Conservation (phyloP, 1,139 yeast genomes). For the Scheffersomyces parashehatae region DNA sequence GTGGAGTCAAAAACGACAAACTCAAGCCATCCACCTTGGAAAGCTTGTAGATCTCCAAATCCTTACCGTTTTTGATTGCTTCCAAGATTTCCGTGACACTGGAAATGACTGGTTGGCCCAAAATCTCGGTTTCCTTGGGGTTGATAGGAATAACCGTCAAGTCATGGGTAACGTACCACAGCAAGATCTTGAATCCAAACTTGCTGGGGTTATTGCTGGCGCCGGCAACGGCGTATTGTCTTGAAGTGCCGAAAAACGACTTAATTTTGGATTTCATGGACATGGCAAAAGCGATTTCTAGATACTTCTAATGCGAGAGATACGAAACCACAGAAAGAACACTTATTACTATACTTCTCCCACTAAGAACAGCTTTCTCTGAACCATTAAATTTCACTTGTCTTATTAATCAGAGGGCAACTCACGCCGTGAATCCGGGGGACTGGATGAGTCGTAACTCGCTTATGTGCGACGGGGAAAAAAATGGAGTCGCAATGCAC, state of each 20-base stretch:
- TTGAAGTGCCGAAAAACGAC: constrained; percentile 51
- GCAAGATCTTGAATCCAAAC: constrained; percentile 69
- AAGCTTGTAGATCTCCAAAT: constrained; percentile 27
- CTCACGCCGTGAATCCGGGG: too few species aligned
- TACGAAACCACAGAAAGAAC: too few species aligned
- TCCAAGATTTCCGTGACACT: constrained; percentile 36
- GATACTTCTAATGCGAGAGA: background rate
- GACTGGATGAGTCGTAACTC: too few species aligned
- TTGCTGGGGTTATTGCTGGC: constrained; percentile 67
- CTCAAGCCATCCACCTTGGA: constrained; percentile 44
- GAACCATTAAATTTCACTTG: too few species aligned
- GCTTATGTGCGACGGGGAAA: too few species aligned
- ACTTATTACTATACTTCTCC: too few species aligned
- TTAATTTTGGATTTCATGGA: constrained; percentile 42
- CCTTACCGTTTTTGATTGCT: constrained; percentile 20
- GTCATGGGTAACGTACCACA: constrained; percentile 63
- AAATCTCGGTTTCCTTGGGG: constrained; percentile 50
- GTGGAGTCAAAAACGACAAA: constrained; percentile 74
- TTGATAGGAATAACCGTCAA: constrained; percentile 71
- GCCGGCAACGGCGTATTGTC: constrained; percentile 71
- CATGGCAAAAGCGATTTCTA: constrained; percentile 17
- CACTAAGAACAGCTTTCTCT: too few species aligned
- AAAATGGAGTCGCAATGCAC: too few species aligned
- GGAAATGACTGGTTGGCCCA: constrained; percentile 42
- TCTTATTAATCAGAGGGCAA: too few species aligned